These are phyloP conservation scores for Starmerella apicola DNA, from an alignment of 805 yeast genomes.

Conservation along the genomic window DNA sequence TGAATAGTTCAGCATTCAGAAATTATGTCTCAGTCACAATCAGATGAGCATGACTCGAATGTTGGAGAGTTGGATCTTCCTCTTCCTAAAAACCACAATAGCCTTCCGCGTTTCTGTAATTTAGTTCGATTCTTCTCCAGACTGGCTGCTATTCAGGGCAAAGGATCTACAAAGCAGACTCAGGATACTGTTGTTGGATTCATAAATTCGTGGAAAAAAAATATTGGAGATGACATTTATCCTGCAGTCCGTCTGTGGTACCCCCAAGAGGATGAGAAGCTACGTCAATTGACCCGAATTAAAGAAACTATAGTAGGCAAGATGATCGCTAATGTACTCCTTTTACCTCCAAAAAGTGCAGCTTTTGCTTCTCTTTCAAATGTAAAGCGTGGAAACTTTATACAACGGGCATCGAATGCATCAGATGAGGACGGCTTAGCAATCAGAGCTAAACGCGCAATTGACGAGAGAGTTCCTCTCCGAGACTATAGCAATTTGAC, in stretches of 20 bases:
- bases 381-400: slow-evolving; percentile 16
- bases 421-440: slow-evolving; percentile 34
- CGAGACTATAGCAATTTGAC: slow-evolving; percentile 30
- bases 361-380: slow-evolving; percentile 41
- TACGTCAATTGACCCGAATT: slow-evolving; percentile 41
- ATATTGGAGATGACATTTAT: slow-evolving; percentile 51
- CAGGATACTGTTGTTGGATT: slow-evolving; percentile 30
- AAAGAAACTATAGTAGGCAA: slow-evolving; percentile 51
- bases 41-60: neutral
- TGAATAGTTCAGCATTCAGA: too few relatives aligned
- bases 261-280: slow-evolving; percentile 48
- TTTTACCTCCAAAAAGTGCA: slow-evolving; percentile 46
- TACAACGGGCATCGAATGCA: neutral
- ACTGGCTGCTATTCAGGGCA: slow-evolving; percentile 9
- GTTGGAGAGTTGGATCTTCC: slow-evolving; percentile 15
- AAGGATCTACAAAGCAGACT: slow-evolving; percentile 8
- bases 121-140: slow-evolving; percentile 16
- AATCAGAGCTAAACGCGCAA: slow-evolving; percentile 39
- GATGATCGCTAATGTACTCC: slow-evolving; percentile 37
- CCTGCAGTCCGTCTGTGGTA: slow-evolving; percentile 51
- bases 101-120: slow-evolving; percentile 17
- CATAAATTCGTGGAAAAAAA: slow-evolving; percentile 38
- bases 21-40: too few relatives aligned
- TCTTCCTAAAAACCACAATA: slow-evolving; percentile 14
- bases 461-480: slow-evolving; percentile 38